phyloP scores from a whole-genome alignment of 768 basidiomycete genomes.

The Pleurotus djamor region DNA sequence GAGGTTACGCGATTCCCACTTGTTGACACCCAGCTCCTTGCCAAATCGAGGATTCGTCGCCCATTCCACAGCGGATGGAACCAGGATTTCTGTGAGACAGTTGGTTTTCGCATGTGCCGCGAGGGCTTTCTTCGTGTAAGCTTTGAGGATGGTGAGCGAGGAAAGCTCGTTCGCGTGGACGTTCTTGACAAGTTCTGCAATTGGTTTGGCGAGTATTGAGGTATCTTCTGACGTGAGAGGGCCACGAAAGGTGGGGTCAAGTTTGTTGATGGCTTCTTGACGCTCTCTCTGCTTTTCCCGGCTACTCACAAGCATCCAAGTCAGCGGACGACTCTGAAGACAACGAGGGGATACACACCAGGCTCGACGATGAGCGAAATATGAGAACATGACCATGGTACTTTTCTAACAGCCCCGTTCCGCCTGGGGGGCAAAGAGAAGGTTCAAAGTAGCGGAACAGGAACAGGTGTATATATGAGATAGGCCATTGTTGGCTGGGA shows the following conservation, averaged over 20 bases:
- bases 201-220: conserved; percentile 24
- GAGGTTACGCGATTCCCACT: conserved; percentile 20
- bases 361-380: conserved; percentile 28
- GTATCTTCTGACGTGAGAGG: conserved; percentile 24
- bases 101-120: conserved; percentile 47
- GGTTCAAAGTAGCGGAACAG: too few relatives aligned
- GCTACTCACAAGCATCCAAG: conserved; percentile 13
- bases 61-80: conserved; percentile 32
- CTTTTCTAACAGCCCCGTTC: too few relatives aligned
- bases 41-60: conserved; percentile 8
- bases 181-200: conserved; percentile 23
- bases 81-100: conserved; percentile 57
- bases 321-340: too few relatives aligned
- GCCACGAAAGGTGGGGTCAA: conserved; percentile 25
- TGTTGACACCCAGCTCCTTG: neutral
- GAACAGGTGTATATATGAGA: too few relatives aligned
- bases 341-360: conserved; percentile 22
- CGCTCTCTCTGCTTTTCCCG: conserved; percentile 33
- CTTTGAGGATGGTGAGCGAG: conserved; percentile 31
- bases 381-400: conserved; percentile 25
- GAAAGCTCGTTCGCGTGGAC: conserved; percentile 27
- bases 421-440: too few relatives aligned
- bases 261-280: conserved; percentile 22
- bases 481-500: too few relatives aligned
- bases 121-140: conserved; percentile 44